phyloP scores from a whole-genome alignment of 1,284 basidiomycete species.

The Hypsizygus ulmarius region DNA sequence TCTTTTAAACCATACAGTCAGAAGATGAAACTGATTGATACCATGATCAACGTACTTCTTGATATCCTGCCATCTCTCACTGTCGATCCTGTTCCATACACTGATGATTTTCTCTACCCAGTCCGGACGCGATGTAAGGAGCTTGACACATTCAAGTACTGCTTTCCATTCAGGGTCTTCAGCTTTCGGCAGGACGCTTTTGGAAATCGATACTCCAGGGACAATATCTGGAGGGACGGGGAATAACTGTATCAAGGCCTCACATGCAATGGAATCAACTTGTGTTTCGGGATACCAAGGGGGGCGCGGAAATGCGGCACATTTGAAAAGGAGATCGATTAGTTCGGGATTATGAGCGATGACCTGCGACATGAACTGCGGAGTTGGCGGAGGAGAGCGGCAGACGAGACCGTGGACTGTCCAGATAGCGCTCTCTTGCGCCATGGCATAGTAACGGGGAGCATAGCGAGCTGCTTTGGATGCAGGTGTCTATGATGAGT shows the following conservation, averaged over 20 bases:
- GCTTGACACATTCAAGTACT: slow-evolving; percentile 13
- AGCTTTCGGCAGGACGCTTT: slow-evolving; percentile 13
- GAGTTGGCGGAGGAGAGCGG: slow-evolving; percentile 21
- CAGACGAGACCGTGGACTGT: slow-evolving; percentile 23
- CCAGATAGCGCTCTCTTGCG: slow-evolving; percentile 28
- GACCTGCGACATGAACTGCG: slow-evolving; percentile 23
- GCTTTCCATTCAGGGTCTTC: slow-evolving; percentile 16
- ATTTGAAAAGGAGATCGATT: slow-evolving; percentile 25
- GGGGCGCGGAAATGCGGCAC: slow-evolving; percentile 19
- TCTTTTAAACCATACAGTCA: slow-evolving; percentile 8
- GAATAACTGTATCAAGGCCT: slow-evolving; percentile 20
- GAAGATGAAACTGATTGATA: neutral
- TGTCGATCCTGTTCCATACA: slow-evolving; percentile 20
- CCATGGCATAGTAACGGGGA: slow-evolving; percentile 25
- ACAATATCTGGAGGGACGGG: slow-evolving; percentile 18
- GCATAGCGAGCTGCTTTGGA: slow-evolving; percentile 20
- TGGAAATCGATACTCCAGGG: slow-evolving; percentile 20
- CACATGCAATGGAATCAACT: slow-evolving; percentile 20
- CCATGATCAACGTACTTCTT: slow-evolving; percentile 10
- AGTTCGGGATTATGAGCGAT: slow-evolving; percentile 26
- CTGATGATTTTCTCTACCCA: slow-evolving; percentile 18
- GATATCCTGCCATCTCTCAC: slow-evolving; percentile 17
- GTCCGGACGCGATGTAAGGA: slow-evolving; percentile 19
- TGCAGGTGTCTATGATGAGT: slow-evolving; percentile 8
- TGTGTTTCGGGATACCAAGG: slow-evolving; percentile 26